phyloP scores from a whole-genome alignment of 1,139 yeast genomes.

The Sugiyamaella sp. region DNA sequence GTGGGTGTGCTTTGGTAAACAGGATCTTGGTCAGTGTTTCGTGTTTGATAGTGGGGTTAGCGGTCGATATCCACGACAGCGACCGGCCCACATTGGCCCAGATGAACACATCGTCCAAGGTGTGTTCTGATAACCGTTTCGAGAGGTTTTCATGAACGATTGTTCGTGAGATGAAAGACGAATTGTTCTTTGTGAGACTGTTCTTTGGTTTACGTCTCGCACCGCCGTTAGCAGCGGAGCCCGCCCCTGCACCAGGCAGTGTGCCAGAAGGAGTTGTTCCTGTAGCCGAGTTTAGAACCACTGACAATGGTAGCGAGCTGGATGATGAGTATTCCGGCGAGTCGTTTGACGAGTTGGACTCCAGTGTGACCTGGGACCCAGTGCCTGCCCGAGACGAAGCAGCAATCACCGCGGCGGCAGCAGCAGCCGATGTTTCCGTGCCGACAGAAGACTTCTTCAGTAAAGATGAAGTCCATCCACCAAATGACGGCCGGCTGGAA shows the following conservation, averaged over 20 bases:
- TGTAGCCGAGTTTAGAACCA: conserved; percentile 6
- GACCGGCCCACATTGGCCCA: conserved; percentile 45
- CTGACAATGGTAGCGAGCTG: conserved; percentile 11
- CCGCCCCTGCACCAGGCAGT: neutral
- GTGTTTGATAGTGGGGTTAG: conserved; percentile 30
- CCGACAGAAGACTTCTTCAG: conserved; percentile 13
- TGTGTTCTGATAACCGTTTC: conserved; percentile 39
- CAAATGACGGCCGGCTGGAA: conserved; percentile 18
- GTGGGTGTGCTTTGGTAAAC: conserved; percentile 47
- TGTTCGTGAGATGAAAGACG: conserved; percentile 45
- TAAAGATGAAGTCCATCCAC: conserved; percentile 18
- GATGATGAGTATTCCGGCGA: conserved; percentile 10
- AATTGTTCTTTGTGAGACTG: conserved; percentile 44
- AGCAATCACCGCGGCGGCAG: conserved; percentile 15
- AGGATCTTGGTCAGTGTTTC: conserved; percentile 46
- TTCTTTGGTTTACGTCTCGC: conserved; percentile 39
- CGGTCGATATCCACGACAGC: conserved; percentile 40
- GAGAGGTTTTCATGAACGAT: conserved; percentile 43
- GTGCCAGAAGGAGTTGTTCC: neutral
- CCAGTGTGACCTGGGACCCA: conserved; percentile 15
- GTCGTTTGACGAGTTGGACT: conserved; percentile 8
- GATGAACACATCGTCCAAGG: conserved; percentile 34
- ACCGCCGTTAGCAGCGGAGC: conserved; percentile 7
- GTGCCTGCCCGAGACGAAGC: neutral
- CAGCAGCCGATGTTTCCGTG: conserved; percentile 6